Evolutionary conservation across 768 basidiomycete genomes (phyloP).

Genomic region (Agaricus blazei): DNA sequence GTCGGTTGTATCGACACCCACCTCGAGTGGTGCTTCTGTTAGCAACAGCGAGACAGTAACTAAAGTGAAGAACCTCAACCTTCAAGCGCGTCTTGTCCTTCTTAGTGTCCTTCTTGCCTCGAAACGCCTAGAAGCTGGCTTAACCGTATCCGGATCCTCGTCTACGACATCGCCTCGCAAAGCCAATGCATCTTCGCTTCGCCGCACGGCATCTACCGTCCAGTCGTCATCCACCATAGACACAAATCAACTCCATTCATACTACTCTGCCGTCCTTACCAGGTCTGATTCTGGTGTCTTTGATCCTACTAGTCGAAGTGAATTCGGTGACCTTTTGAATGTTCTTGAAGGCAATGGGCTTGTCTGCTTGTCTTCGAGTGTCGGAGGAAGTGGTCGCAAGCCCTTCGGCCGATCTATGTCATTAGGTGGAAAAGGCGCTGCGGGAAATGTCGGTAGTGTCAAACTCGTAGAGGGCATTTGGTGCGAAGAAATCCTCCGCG

Average conservation of each 20-base stretch:
- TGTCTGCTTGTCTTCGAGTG: slow-evolving; percentile 34
- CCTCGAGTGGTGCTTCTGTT: slow-evolving; percentile 14
- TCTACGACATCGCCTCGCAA: slow-evolving; percentile 32
- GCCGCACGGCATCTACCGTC: slow-evolving; percentile 41
- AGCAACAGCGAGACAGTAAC: slow-evolving; percentile 57
- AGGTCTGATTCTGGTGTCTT: slow-evolving; percentile 53
- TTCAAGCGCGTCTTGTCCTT: slow-evolving; percentile 71
- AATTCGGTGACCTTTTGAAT: slow-evolving; percentile 68
- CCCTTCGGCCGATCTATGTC: slow-evolving; percentile 54
- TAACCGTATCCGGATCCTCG: slow-evolving; percentile 41
- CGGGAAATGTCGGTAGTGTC: slow-evolving; percentile 40
- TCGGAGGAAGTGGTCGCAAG: slow-evolving; percentile 36
- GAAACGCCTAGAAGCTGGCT: slow-evolving; percentile 53
- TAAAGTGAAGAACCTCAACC: slow-evolving; percentile 64
- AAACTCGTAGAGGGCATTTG: slow-evolving; percentile 58
- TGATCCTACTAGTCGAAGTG: slow-evolving; percentile 64
- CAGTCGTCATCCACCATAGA: slow-evolving; percentile 39
- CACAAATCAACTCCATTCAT: slow-evolving; percentile 54
- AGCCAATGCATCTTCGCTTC: slow-evolving; percentile 38
- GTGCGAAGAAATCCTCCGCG: slow-evolving; percentile 65
- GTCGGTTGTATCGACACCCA: slow-evolving; percentile 19
- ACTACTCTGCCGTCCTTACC: slow-evolving; percentile 55
- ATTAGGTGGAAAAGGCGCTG: slow-evolving; percentile 40
- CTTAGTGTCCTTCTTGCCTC: slow-evolving; percentile 60
- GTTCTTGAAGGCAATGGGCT: slow-evolving; percentile 74